Conservation (phyloP, 225 moss, liverwort and hornwort species). For the Polytrichum commune region DNA sequence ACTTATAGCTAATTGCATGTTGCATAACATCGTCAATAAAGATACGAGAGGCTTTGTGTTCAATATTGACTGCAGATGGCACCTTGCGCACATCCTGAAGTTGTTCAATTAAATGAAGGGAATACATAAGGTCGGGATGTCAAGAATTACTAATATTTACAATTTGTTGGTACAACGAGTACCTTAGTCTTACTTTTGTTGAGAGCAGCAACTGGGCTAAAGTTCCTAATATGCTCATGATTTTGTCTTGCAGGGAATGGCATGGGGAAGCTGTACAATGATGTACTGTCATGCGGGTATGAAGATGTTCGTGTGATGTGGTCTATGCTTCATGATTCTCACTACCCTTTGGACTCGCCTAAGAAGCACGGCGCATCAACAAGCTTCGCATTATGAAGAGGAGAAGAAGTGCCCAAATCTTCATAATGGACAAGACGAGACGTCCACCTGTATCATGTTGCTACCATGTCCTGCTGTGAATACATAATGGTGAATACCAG, state of each 20-base stretch:
- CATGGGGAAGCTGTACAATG: conserved; percentile 73
- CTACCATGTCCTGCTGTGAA: conserved; percentile 39
- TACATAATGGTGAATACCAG: conserved; percentile 42
- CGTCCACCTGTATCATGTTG: conserved; percentile 17
- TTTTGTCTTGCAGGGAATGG: conserved; percentile 39
- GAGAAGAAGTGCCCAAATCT: background rate
- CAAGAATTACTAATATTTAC: background rate
- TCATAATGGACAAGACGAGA: conserved; percentile 18
- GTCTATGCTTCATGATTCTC: conserved; percentile 65
- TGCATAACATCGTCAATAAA: too few species aligned
- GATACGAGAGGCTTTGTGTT: too few species aligned
- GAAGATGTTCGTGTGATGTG: conserved; percentile 79
- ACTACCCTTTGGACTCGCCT: conserved; percentile 40
- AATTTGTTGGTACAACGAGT: background rate
- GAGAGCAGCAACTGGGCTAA: background rate
- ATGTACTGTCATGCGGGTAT: conserved; percentile 64
- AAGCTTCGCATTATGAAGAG: conserved; percentile 33
- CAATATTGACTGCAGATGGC: background rate
- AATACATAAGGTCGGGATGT: background rate
- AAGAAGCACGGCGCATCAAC: conserved; percentile 33
- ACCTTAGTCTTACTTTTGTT: background rate
- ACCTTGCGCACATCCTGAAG: background rate
- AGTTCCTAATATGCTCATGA: background rate
- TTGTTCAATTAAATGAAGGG: background rate
- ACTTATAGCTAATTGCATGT: too few species aligned